Evolutionary conservation across 805 yeast genomes (phyloP).

Genomic region (Kregervanrija fluxuum): DNA sequence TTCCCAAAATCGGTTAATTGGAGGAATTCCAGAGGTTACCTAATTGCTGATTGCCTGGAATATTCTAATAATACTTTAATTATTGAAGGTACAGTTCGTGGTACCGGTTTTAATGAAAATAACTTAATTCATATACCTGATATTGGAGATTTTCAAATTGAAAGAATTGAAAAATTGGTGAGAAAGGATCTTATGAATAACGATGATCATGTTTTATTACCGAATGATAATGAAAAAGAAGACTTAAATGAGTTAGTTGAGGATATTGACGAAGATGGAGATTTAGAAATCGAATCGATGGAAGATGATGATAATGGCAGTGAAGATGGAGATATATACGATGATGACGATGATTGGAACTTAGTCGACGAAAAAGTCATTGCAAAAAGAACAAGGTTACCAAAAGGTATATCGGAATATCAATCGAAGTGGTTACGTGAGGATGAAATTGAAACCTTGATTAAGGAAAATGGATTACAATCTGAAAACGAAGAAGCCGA

Average conservation of each 20-base stretch:
- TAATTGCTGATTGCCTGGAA: slow-evolving; percentile 61
- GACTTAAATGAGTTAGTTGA: slow-evolving; percentile 50
- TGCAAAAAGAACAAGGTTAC: slow-evolving; percentile 35
- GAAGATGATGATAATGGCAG: slow-evolving; percentile 11
- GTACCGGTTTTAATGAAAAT: slow-evolving; percentile 72
- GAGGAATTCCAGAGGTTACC: slow-evolving; percentile 90
- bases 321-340: slow-evolving; percentile 10
- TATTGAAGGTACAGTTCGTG: slow-evolving; percentile 82
- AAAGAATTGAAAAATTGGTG: slow-evolving; percentile 48
- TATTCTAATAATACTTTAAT: slow-evolving; percentile 36
- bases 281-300: slow-evolving; percentile 27
- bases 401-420: slow-evolving; percentile 69
- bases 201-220: slow-evolving; percentile 23
- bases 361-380: slow-evolving; percentile 10
- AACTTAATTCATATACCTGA: slow-evolving; percentile 83
- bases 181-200: slow-evolving; percentile 8
- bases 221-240: slow-evolving; percentile 39
- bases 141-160: slow-evolving; percentile 79
- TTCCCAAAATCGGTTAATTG: slow-evolving; percentile 80
- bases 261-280: slow-evolving; percentile 26
- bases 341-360: slow-evolving; percentile 20
- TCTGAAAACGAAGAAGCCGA: slow-evolving; percentile 24
- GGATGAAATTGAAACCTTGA: slow-evolving; percentile 40
- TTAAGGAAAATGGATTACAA: slow-evolving; percentile 33
- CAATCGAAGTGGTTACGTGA: slow-evolving; percentile 72